A percentile compares a stretch with the other conserved stretches of the same genome.
phyloP scores from a whole-genome alignment of 192 early-diverging fungal species.

The Ambispora gerdemannii region DNA sequence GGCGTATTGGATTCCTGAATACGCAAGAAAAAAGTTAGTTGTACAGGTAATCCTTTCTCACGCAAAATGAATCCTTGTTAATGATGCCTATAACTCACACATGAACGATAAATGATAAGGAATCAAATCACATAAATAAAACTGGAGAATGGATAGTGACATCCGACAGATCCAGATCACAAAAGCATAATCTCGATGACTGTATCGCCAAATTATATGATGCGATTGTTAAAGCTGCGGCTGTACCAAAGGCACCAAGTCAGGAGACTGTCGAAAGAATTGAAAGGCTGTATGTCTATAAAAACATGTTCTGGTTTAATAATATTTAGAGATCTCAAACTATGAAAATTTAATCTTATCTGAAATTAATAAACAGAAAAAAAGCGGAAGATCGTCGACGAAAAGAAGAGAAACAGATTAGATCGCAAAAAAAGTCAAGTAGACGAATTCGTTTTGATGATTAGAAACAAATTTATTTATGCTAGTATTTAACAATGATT shows the following conservation, averaged over 20 bases:
- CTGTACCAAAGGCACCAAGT: conserved; percentile 65
- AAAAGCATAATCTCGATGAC: conserved; percentile 75
- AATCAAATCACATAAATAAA: conserved; percentile 61
- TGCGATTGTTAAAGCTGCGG: conserved; percentile 55
- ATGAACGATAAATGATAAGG: conserved; percentile 31
- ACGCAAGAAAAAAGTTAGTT: conserved; percentile 58
- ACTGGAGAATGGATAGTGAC: conserved; percentile 68
- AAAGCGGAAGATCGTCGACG: conserved; percentile 54
- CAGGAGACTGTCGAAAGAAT: conserved; percentile 61
- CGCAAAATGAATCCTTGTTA: neutral
- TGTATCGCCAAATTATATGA: conserved; percentile 70
- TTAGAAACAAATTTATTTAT: no score
- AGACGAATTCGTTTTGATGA: conserved; percentile 51
- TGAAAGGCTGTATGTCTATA: conserved; percentile 50
- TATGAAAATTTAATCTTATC: neutral
- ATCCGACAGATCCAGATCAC: conserved; percentile 75
- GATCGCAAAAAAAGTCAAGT: conserved; percentile 62
- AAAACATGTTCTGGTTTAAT: neutral
- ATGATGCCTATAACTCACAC: neutral
- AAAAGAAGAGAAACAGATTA: conserved; percentile 60
- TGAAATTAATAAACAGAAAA: conserved; percentile 40
- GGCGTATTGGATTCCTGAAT: conserved; percentile 72
- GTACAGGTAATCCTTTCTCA: conserved; percentile 39
- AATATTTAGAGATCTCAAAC: neutral
- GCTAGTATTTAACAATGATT: no score